A percentile compares a stretch with the other conserved stretches of the same genome.
phyloP scores from a whole-genome alignment of 495 filamentous ascomycete species.

The Penicillium paxilli region DNA sequence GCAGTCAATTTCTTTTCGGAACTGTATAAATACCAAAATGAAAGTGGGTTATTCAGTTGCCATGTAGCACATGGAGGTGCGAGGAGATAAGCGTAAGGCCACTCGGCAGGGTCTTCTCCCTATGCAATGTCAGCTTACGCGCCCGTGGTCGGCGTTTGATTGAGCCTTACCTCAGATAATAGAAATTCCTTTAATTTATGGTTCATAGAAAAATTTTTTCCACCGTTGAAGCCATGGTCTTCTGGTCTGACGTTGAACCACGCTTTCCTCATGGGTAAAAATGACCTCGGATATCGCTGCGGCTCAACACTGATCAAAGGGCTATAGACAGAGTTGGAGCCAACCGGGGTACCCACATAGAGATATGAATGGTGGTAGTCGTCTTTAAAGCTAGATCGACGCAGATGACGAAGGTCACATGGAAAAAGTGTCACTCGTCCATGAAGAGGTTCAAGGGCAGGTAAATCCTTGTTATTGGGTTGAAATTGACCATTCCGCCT shows the following conservation, averaged over 20 bases:
- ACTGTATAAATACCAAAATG: constrained; percentile 6
- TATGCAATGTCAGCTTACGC: neutral
- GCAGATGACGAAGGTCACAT: constrained; percentile 3
- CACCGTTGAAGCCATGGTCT: neutral
- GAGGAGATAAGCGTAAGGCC: neutral
- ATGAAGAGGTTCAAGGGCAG: too few relatives aligned
- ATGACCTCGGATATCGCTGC: neutral
- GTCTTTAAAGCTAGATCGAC: neutral
- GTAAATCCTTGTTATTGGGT: too few relatives aligned
- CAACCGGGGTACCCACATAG: neutral
- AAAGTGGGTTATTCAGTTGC: constrained; percentile 6
- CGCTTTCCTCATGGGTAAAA: neutral
- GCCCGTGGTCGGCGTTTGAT: neutral
- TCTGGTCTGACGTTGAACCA: neutral
- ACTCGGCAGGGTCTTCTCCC: neutral
- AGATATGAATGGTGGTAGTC: constrained; percentile 5
- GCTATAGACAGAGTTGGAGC: neutral
- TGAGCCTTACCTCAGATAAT: neutral
- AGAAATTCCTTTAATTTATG: constrained; percentile 1
- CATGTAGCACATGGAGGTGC: constrained; percentile 1
- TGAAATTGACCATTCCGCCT: too few relatives aligned
- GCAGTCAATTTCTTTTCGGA: constrained; percentile 1
- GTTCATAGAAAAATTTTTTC: neutral
- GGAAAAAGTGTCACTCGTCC: neutral
- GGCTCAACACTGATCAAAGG: neutral